A percentile compares a stretch with the other conserved stretches of the same genome.
Evolutionary conservation across 140 eudicot genomes (phyloP).

Genomic region (Senecio squalidus): DNA sequence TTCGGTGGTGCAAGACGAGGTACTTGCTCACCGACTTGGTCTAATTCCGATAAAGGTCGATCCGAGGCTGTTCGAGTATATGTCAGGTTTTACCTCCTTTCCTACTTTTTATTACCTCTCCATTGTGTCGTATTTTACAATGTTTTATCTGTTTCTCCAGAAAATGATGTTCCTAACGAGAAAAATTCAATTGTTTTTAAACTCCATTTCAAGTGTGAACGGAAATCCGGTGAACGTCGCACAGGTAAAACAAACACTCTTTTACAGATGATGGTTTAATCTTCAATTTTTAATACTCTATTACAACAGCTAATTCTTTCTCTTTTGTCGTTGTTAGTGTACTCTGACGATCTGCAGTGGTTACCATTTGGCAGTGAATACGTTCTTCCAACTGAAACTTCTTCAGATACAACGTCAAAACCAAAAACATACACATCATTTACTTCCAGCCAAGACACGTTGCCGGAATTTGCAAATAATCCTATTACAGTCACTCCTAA

Average conservation of each 20-base stretch:
- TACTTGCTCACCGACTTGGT: conserved; percentile 89
- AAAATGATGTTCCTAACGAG: conserved; percentile 74
- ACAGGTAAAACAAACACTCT: conserved; percentile 37
- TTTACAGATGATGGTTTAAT: neutral
- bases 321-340: conserved; percentile 31
- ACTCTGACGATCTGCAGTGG: conserved; percentile 74
- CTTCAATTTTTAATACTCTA: neutral
- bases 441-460: conserved; percentile 55
- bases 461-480: conserved; percentile 58
- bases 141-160: conserved; percentile 27
- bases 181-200: conserved; percentile 82
- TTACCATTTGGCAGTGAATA: conserved; percentile 77
- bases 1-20: conserved; percentile 91
- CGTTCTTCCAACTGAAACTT: conserved; percentile 38
- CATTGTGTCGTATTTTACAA: no score
- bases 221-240: conserved; percentile 46
- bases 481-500: conserved; percentile 54
- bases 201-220: conserved; percentile 59
- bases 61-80: conserved; percentile 83
- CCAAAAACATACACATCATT: conserved; percentile 77
- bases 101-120: conserved; percentile 1
- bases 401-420: conserved; percentile 39
- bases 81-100: conserved; percentile 52
- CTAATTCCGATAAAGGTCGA: conserved; percentile 81
- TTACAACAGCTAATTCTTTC: neutral